Percentiles rank a stretch among this genome's conserved stretches.
phyloP scores from a whole-genome alignment of 352 stramenopile genomes.

The Phytophthora capsici region DNA sequence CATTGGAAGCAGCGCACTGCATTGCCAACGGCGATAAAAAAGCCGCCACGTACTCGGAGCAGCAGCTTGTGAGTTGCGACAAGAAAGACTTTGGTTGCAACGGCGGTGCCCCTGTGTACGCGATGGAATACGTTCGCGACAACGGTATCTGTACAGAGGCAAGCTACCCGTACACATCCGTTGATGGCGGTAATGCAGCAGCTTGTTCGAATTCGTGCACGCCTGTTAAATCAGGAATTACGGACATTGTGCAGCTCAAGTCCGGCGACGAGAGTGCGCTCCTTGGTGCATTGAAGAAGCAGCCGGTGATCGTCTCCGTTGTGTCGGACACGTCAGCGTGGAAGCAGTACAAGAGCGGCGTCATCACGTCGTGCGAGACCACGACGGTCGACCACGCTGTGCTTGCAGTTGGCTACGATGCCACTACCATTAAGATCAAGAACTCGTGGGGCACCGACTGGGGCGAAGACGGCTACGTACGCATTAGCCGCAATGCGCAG shows the following conservation, averaged over 20 bases:
- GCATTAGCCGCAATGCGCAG: slow-evolving; percentile 80
- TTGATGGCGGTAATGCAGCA: slow-evolving; percentile 32
- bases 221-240: slow-evolving; percentile 42
- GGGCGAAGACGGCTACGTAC: slow-evolving; percentile 95
- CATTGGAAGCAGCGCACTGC: slow-evolving; percentile 91
- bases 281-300: slow-evolving; percentile 86
- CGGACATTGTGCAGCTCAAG: slow-evolving; percentile 65
- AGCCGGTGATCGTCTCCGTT: slow-evolving; percentile 95
- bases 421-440: slow-evolving; percentile 93
- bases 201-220: slow-evolving; percentile 46
- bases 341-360: slow-evolving; percentile 96
- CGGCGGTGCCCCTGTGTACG: slow-evolving; percentile 91
- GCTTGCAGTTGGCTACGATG: slow-evolving; percentile 95
- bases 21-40: slow-evolving; percentile 69
- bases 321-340: slow-evolving; percentile 94
- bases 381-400: slow-evolving; percentile 96
- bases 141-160: slow-evolving; percentile 84
- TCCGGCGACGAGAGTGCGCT: slow-evolving; percentile 76
- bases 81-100: slow-evolving; percentile 89
- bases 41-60: slow-evolving; percentile 87
- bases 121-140: slow-evolving; percentile 90
- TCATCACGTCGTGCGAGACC: slow-evolving; percentile 79
- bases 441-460: slow-evolving; percentile 98
- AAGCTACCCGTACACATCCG: slow-evolving; percentile 83
- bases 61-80: slow-evolving; percentile 94